Conservation (phyloP, 495 filamentous ascomycete species). For the Thermochaetoides thermophila region DNA sequence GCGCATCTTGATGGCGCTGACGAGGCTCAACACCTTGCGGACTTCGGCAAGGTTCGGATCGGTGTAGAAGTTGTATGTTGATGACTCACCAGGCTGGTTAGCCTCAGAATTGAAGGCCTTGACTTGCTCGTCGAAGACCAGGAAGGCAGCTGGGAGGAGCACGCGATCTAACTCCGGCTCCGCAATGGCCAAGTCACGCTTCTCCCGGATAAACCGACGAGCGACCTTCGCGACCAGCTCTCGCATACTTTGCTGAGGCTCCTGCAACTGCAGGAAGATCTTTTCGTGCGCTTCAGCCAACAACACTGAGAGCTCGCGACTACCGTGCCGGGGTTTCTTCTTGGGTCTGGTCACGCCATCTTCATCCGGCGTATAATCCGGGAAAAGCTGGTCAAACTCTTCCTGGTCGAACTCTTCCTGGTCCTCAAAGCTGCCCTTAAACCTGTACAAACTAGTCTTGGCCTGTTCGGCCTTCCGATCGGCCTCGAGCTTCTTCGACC, state of each 20-base stretch:
- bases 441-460: conserved; percentile 65
- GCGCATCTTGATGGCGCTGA: conserved; percentile 48
- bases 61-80: conserved; percentile 76
- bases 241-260: conserved; percentile 21
- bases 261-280: conserved; percentile 30
- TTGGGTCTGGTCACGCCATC: conserved; percentile 9
- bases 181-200: conserved; percentile 11
- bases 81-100: too few species aligned
- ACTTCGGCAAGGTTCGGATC: conserved; percentile 63
- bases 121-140: conserved; percentile 44
- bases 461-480: conserved; percentile 58
- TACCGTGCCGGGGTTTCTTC: conserved; percentile 11
- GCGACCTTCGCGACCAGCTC: conserved; percentile 25
- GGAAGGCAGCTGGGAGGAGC: conserved; percentile 49
- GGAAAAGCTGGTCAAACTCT: conserved; percentile 68
- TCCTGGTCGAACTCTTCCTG: conserved; percentile 61
- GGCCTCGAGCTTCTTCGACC: conserved; percentile 55
- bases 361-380: conserved; percentile 43
- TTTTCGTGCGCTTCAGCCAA: conserved; percentile 30
- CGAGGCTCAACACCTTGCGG: conserved; percentile 48
- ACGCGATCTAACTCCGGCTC: conserved; percentile 26
- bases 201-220: conserved; percentile 16
- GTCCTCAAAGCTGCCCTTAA: conserved; percentile 58
- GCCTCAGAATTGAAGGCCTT: conserved; percentile 33
- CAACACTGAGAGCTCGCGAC: conserved; percentile 31